These are phyloP conservation scores for Acer saccharum DNA, from an alignment of 345 rosid species.

Conservation along the genomic window DNA sequence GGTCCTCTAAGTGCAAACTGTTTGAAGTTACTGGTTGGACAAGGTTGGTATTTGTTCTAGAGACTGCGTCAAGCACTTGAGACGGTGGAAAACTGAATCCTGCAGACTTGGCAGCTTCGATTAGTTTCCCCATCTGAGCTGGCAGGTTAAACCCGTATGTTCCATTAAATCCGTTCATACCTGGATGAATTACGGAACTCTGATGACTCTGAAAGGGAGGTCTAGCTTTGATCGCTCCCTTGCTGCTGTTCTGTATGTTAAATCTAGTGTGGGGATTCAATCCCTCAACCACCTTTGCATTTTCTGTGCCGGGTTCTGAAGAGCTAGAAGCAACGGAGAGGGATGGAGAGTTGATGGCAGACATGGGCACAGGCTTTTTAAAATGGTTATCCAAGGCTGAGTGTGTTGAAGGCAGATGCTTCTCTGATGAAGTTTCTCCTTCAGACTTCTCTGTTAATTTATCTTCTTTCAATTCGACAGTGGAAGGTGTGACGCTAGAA, in stretches of 20 bases:
- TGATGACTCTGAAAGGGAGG: conserved; percentile 33
- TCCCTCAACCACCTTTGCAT: conserved; percentile 24
- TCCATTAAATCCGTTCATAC: conserved; percentile 47
- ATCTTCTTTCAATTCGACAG: conserved; percentile 23
- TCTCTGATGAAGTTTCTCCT: conserved; percentile 26
- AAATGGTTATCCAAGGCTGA: conserved; percentile 18
- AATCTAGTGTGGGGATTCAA: conserved; percentile 20
- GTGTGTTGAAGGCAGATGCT: conserved; percentile 20
- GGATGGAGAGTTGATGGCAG: conserved; percentile 24
- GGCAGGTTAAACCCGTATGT: conserved; percentile 37
- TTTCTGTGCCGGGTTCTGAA: conserved; percentile 29
- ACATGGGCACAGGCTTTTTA: conserved; percentile 20
- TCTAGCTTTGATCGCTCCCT: conserved; percentile 27
- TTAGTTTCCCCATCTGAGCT: conserved; percentile 37
- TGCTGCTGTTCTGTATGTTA: conserved; percentile 19
- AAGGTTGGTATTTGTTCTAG: conserved; percentile 25
- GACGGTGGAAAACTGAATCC: conserved; percentile 36
- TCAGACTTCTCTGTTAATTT: conserved; percentile 21
- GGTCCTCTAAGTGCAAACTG: conserved; percentile 25
- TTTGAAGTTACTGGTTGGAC: conserved; percentile 20
- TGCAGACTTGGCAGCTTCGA: conserved; percentile 28
- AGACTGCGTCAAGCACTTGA: conserved; percentile 27
- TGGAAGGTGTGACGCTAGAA: conserved; percentile 17
- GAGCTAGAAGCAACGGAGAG: conserved; percentile 19
- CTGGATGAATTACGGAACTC: conserved; percentile 23